phyloP scores from a whole-genome alignment of 305 asterid genomes.

The Solanum aculeatissimum region DNA sequence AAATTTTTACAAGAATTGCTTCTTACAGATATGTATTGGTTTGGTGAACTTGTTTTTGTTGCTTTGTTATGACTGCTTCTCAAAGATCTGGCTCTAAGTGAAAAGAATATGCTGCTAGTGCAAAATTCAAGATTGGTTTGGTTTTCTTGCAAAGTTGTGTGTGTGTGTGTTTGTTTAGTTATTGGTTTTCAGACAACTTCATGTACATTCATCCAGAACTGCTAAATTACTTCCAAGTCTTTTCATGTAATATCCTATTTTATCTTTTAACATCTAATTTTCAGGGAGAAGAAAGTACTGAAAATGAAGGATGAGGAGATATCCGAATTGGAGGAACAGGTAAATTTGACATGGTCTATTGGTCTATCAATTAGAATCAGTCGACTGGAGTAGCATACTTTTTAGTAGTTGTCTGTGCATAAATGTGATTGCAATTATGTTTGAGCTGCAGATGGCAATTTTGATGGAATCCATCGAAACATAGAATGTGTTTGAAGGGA shows the following conservation, averaged over 20 bases:
- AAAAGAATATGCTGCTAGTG: background rate
- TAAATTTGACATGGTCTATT: conserved; percentile 2
- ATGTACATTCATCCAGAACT: background rate
- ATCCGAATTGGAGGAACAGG: conserved; percentile 79
- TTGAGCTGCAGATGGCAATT: conserved; percentile 37
- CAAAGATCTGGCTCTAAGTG: background rate
- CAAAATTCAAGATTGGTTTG: background rate
- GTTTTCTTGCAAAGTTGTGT: background rate
- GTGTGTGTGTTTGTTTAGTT: background rate
- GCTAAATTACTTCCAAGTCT: background rate
- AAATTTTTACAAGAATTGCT: background rate
- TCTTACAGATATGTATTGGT: background rate
- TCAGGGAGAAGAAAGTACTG: conserved; percentile 47
- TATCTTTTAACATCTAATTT: background rate
- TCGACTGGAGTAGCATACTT: background rate
- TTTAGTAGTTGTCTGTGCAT: background rate
- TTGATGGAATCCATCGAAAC: conserved; percentile 49
- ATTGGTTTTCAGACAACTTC: background rate
- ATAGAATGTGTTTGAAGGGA: conserved; percentile 23
- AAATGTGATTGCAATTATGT: conserved; percentile 3
- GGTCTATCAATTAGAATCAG: background rate
- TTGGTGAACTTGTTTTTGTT: background rate
- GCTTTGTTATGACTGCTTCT: background rate
- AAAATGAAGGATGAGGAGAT: conserved; percentile 42
- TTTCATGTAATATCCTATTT: background rate